These are phyloP conservation scores for Myriosclerotinia scirpicola DNA, from an alignment of 2,329 filamentous ascomycete species.

Conservation along the genomic window DNA sequence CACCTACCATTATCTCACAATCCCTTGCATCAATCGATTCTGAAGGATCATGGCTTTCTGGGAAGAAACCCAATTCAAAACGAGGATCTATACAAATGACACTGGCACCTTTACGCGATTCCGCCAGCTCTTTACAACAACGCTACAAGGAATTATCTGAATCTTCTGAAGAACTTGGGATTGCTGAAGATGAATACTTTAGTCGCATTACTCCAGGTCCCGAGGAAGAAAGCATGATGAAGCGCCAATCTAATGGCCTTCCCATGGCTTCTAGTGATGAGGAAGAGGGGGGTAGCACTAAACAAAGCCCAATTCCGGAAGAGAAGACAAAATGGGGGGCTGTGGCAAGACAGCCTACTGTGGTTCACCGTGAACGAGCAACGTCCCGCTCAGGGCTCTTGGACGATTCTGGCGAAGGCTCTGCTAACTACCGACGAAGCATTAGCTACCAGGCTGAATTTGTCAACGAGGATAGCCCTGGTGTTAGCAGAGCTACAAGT, in stretches of 20 bases:
- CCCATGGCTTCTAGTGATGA: conserved; percentile 58
- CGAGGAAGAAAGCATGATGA: conserved; percentile 35
- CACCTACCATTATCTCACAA: conserved; percentile 60
- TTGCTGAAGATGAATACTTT: conserved; percentile 74
- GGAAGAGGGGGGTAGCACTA: conserved; percentile 49
- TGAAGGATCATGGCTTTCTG: conserved; percentile 93
- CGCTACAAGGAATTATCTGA: conserved; percentile 54
- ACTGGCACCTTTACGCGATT: conserved; percentile 43
- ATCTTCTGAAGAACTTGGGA: conserved; percentile 64
- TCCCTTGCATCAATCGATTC: conserved; percentile 94
- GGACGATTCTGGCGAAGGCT: conserved; percentile 32
- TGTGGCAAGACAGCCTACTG: conserved; percentile 53
- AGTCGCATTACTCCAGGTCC: conserved; percentile 51
- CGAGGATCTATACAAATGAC: conserved; percentile 50
- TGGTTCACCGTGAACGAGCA: conserved; percentile 60
- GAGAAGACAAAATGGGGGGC: conserved; percentile 41
- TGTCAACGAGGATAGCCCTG: conserved; percentile 25
- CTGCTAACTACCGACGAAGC: conserved; percentile 28
- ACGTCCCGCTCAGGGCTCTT: conserved; percentile 60
- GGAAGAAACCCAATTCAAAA: conserved; percentile 55
- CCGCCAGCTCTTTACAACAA: conserved; percentile 45
- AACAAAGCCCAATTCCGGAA: conserved; percentile 30
- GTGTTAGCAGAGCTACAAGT: conserved; percentile 66
- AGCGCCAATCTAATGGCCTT: conserved; percentile 49
- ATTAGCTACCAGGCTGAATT: conserved; percentile 29